Evolutionary conservation across 108 stramenopile genomes (phyloP), one percentile per base, ranked within the genome.

Genomic region (Stephanodiscus triporus): DNA sequence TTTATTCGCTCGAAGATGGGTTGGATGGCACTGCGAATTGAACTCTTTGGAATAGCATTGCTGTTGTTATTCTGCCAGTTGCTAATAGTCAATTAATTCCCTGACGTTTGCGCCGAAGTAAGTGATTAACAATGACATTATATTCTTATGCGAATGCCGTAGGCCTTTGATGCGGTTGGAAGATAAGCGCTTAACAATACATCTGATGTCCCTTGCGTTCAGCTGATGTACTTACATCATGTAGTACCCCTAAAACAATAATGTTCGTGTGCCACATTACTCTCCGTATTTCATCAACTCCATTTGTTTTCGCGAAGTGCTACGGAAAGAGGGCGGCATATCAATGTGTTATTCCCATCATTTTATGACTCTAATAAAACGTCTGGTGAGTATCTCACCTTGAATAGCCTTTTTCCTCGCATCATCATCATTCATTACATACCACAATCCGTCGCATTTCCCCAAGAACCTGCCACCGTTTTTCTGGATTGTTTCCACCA

Each of bases 401-500:
- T 61, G 60, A 40, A 42, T n/a, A 37, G 37, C 36, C 36, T 61
- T 61, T 40, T 19, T 37, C 19, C 60, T 61, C 20, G 60, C 60
- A 38, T 61, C 60, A 7, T 36, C 37, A 61, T 61, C 60, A 6
- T 42, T 6, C 36, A 61, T 61, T 42, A 23, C 60, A 22, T 61
- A 61, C 38, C n/a, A 42, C 37, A 36, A 0, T 2, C n/a, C n/a
- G 19, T 20, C 36, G 22, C 36, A n/a, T 43, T 38, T 61, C 20
- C 38, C 38, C 60, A 61, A 61, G 60, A 61, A 61, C 23, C 60
- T 61, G 37, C 60, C 60, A n/a, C 60, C 60, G 9, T 43, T 5
- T 11, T 4, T 20, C 37, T 61, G 42, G 34, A 61, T 37, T 61
- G 6, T 19, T 22, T 61, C 37, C 20, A 61, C 60, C 0, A 61